phyloP scores from a whole-genome alignment of 805 yeast species.

The Komagataella phaffii region DNA sequence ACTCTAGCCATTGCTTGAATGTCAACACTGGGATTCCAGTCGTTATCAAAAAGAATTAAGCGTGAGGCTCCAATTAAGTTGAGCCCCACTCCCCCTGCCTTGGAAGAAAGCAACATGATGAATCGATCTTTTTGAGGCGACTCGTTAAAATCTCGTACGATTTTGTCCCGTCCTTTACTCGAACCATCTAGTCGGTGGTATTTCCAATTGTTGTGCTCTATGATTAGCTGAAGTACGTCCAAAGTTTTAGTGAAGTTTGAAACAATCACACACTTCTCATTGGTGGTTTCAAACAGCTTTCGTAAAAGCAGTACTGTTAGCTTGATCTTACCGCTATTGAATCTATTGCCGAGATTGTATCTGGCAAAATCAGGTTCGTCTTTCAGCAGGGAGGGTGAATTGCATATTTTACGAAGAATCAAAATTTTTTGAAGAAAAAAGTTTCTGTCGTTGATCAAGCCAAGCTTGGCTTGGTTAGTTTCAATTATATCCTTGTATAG shows the following conservation, averaged over 20 bases:
- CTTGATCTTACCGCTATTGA: constrained; percentile 47
- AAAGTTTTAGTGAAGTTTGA: constrained; percentile 84
- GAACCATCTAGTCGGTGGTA: constrained; percentile 73
- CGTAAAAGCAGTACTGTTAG: constrained; percentile 37
- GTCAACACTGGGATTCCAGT: constrained; percentile 94
- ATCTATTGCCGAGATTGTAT: constrained; percentile 15
- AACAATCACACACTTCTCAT: constrained; percentile 74
- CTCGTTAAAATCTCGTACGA: constrained; percentile 60
- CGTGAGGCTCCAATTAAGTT: constrained; percentile 87
- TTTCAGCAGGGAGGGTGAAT: constrained; percentile 54
- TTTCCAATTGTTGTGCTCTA: constrained; percentile 33
- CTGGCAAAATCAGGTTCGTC: constrained; percentile 31
- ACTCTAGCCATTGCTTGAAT: constrained; percentile 92
- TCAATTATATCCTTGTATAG: constrained; percentile 37
- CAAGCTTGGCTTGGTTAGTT: constrained; percentile 20
- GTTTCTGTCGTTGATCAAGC: constrained; percentile 16
- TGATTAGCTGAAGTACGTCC: constrained; percentile 52
- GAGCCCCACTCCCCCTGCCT: constrained; percentile 90
- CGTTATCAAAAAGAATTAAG: constrained; percentile 76
- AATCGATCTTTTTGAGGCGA: constrained; percentile 25
- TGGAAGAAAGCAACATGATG: constrained; percentile 71
- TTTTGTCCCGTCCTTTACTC: constrained; percentile 48
- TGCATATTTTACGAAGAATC: constrained; percentile 67
- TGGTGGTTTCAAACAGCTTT: constrained; percentile 24
- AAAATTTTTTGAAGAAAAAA: constrained; percentile 50